Base-by-base conservation (phyloP, 2,329 filamentous ascomycete genomes). In the Pochonia chlamydosporia region DNA sequence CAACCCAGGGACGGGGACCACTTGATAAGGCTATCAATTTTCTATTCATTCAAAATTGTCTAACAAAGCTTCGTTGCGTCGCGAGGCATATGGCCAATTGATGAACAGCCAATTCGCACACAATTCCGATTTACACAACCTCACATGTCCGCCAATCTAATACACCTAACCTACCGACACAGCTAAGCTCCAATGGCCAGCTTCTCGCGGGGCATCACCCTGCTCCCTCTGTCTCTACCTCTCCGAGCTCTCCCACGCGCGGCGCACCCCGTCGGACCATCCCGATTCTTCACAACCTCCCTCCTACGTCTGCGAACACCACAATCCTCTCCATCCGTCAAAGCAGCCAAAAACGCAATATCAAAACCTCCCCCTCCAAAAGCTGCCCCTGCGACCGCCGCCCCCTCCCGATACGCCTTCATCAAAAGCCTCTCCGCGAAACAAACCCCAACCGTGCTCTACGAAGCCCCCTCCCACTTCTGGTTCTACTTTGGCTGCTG, bases 391-490 rank as follows among this genome's bases (percentile, higher is more conserved):
- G 56, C 37, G 23, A 36, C 46, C 45, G 50, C 50, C 47, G 52
- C 56, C 8, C 58, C 55, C 33, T 64, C 55, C 47, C 55, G 56
- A 59, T 72, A 68, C 56, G 71, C 66, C 46, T 81, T 75, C 64
- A 72, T 74, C 56, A 74, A 74, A 51, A 74, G 72, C 49, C 72
- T 88, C 31, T 76, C 79, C 13, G 68, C 70, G 49, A 77, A 79
- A 52, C 59, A 72, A n/a, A 66, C 71, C 2, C 72, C 77, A 5
- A 81, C 84, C 7, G 64, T 78, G 3, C 70, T 89, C 37, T 89
- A 86, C 68, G 72, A 83, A 56, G 76, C 78, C 1, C 80, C 81
- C 13, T 81, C 81, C 1, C 82, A 87, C 57, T 76, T 76, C 48
- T 73, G 74, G 64, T 85, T 82, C 62, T 74, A 84, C 52, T 59